Conservation (phyloP, 371 early-diverging fungal genomes). For the Mortierella polycephala region DNA sequence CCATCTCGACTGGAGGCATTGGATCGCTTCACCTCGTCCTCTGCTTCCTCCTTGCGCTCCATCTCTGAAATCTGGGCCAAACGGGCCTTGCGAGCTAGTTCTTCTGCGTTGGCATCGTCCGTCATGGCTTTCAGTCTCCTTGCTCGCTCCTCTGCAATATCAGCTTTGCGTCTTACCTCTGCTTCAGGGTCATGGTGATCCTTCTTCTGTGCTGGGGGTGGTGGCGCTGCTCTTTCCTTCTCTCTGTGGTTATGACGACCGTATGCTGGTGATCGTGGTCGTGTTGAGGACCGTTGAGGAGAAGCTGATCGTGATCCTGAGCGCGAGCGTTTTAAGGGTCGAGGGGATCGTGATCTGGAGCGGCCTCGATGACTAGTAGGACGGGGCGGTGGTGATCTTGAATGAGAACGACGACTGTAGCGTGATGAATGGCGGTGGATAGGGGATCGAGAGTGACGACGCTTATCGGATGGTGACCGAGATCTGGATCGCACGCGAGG, state of each 20-base stretch:
- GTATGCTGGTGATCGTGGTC: conserved; percentile 12
- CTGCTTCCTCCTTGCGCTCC: conserved; percentile 44
- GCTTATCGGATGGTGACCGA: conserved; percentile 2
- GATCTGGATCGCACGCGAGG: conserved; percentile 22
- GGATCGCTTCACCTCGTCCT: conserved; percentile 40
- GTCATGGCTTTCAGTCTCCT: conserved; percentile 37
- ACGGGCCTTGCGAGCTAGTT: conserved; percentile 19
- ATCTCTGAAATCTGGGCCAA: conserved; percentile 34
- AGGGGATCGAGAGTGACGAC: too few relatives aligned
- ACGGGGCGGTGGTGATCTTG: conserved; percentile 28
- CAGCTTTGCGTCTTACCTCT: conserved; percentile 8
- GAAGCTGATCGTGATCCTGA: conserved; percentile 9
- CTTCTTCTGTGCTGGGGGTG: neutral
- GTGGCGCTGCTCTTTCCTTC: neutral
- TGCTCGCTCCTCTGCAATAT: conserved; percentile 35
- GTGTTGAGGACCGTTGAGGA: conserved; percentile 6
- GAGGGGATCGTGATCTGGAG: conserved; percentile 23
- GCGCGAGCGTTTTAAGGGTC: conserved; percentile 1
- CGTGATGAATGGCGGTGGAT: neutral
- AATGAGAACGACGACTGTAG: conserved; percentile 24
- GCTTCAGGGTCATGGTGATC: neutral
- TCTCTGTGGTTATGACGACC: neutral
- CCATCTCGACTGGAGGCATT: conserved; percentile 15
- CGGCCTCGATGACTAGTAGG: conserved; percentile 10
- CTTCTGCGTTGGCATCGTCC: conserved; percentile 36